phyloP scores from a whole-genome alignment of 2,329 filamentous ascomycete species.

The Fusarium duplospermum region DNA sequence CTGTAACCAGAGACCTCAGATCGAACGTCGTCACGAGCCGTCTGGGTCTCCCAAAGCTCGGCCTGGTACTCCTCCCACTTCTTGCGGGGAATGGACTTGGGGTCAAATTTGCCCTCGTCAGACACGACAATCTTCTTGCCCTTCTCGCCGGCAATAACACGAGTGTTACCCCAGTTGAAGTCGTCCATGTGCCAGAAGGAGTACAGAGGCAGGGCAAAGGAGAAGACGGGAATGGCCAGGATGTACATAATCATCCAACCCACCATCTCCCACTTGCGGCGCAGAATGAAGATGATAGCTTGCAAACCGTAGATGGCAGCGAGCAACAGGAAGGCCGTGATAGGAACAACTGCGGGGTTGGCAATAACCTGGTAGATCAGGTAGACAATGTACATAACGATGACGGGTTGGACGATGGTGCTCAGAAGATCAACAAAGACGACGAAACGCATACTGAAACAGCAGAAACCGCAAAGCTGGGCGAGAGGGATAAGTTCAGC shows the following conservation, averaged over 20 bases:
- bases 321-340: constrained; percentile 89
- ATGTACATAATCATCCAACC: constrained; percentile 99
- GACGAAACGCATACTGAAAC: constrained; percentile 99
- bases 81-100: constrained; percentile 91
- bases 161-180: constrained; percentile 99
- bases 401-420: constrained; percentile 92
- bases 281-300: constrained; percentile 94
- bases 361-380: constrained; percentile 79
- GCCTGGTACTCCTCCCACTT: constrained; percentile 99
- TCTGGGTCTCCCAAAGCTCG: constrained; percentile 97
- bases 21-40: constrained; percentile 79
- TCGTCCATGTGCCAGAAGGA: constrained; percentile 99
- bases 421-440: constrained; percentile 94
- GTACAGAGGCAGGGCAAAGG: constrained; percentile 89
- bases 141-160: constrained; percentile 93
- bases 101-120: constrained; percentile 98
- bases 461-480: constrained; percentile 99
- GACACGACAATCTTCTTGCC: constrained; percentile 93
- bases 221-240: constrained; percentile 89
- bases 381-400: constrained; percentile 89
- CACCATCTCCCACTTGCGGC: constrained; percentile 99
- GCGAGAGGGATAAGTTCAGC: constrained; percentile 93
- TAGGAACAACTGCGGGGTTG: constrained; percentile 74
- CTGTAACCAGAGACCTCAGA: constrained; percentile 95
- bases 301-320: constrained; percentile 98